phyloP scores from a whole-genome alignment of 78 protist species.

The Emiliania huxleyi region DNA sequence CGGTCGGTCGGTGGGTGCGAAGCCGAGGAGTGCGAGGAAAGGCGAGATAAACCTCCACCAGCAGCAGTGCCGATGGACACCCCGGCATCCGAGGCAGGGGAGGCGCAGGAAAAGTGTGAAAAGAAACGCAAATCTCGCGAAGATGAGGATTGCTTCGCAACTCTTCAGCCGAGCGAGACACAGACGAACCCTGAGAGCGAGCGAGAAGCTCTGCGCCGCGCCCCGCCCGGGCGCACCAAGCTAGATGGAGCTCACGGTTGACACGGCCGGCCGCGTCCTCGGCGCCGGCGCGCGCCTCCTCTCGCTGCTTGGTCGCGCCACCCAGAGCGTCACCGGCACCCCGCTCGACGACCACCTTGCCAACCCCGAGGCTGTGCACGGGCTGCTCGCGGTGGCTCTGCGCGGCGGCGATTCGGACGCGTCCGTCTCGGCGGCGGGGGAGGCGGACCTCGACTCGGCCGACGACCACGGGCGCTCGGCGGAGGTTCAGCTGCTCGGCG shows the following conservation, averaged over 20 bases:
- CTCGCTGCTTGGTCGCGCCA: neutral
- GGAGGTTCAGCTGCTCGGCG: neutral
- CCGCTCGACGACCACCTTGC: neutral
- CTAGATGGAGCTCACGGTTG: neutral
- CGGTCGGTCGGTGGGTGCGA: no score
- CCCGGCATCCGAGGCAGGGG: no score
- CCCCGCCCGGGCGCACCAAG: no score
- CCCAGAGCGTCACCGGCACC: neutral
- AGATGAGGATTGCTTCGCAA: no score
- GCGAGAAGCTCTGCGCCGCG: no score
- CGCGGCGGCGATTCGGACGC: neutral
- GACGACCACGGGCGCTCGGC: neutral
- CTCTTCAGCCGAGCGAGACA: no score
- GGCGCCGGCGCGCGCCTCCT: neutral
- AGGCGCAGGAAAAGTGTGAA: no score
- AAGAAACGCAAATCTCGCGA: no score
- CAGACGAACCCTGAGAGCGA: no score
- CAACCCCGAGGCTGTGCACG: neutral
- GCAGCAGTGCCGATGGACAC: no score
- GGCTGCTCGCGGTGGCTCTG: neutral
- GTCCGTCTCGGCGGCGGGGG: neutral
- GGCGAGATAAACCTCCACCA: no score
- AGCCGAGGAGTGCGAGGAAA: no score
- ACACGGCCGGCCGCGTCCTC: neutral
- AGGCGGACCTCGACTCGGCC: neutral